These are phyloP conservation scores for Ecytonucleospora hepatopenaei DNA, from an alignment of 371 early-diverging fungal genomes.

Conservation along the genomic window DNA sequence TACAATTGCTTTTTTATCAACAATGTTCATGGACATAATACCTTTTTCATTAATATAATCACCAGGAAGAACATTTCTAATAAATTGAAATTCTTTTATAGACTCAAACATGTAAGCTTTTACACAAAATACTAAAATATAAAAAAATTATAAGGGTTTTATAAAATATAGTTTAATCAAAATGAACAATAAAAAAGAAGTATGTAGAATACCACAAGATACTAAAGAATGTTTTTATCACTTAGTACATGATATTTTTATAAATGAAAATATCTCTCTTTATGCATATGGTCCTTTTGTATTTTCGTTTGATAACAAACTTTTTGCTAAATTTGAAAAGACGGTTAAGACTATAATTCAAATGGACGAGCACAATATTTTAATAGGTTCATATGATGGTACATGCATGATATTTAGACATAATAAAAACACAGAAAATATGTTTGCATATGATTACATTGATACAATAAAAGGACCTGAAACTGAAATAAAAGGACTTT, in stretches of 20 bases:
- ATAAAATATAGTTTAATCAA: no score
- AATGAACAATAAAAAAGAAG: no score
- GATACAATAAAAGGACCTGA: conserved; percentile 55
- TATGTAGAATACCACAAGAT: no score
- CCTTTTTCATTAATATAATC: conserved; percentile 24
- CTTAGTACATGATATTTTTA: no score
- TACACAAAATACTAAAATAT: no score
- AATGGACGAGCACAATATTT: conserved; percentile 5
- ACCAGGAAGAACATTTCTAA: conserved; percentile 36
- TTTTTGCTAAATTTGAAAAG: conserved; percentile 23
- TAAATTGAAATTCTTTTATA: no score
- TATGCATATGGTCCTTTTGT: not conserved
- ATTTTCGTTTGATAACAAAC: conserved; percentile 6
- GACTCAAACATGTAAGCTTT: no score
- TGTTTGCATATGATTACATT: not conserved
- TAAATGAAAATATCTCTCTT: conserved; percentile 1
- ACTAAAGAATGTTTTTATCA: no score
- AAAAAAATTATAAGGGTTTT: no score
- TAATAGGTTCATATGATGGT: conserved; percentile 38
- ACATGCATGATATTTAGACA: conserved; percentile 24
- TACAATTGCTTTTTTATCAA: conserved; percentile 17
- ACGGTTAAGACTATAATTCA: conserved; percentile 25
- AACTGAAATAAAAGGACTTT: conserved; percentile 49
- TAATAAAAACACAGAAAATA: conserved; percentile 1
- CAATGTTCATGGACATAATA: conserved; percentile 16